Percentiles rank a stretch among this genome's conserved stretches.
Evolutionary conservation across 2,329 filamentous ascomycete genomes (phyloP).

Genomic region (Pseudocercospora ulei): DNA sequence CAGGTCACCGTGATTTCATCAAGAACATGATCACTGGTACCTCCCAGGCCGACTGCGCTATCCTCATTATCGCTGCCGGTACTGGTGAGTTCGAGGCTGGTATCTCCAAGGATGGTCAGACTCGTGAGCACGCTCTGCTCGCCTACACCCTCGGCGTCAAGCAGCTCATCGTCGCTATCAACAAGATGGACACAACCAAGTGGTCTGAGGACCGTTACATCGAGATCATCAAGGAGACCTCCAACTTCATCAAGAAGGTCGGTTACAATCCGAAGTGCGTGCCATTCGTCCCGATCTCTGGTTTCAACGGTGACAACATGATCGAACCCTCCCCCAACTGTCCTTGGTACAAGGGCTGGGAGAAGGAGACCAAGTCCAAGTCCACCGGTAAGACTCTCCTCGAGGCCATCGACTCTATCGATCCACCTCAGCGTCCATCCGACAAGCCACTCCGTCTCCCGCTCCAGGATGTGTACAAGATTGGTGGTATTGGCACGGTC

Average conservation of each 20-base stretch:
- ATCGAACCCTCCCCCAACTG: slow-evolving; percentile 78
- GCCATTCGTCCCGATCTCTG: slow-evolving; percentile 98
- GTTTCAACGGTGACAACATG: slow-evolving; percentile 99
- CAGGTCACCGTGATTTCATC: slow-evolving; percentile 99
- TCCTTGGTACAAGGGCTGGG: slow-evolving; percentile 99
- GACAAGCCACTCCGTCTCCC: slow-evolving; percentile 99
- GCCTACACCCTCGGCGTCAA: slow-evolving; percentile 99
- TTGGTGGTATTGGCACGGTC: slow-evolving; percentile 99
- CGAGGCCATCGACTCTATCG: slow-evolving; percentile 95
- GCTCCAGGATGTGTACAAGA: slow-evolving; percentile 99
- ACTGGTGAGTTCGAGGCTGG: slow-evolving; percentile 99
- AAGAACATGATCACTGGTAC: slow-evolving; percentile 99
- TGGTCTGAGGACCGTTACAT: slow-evolving; percentile 94
- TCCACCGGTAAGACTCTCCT: slow-evolving; percentile 90
- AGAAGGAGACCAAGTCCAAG: slow-evolving; percentile 96
- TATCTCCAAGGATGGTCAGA: slow-evolving; percentile 99
- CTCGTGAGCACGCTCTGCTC: slow-evolving; percentile 99
- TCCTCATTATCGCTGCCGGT: slow-evolving; percentile 99
- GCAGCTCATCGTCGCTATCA: slow-evolving; percentile 99
- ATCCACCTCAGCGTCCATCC: slow-evolving; percentile 81
- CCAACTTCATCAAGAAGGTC: slow-evolving; percentile 99
- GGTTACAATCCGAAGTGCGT: slow-evolving; percentile 99
- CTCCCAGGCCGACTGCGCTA: slow-evolving; percentile 98
- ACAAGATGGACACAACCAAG: slow-evolving; percentile 99
- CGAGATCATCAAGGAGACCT: slow-evolving; percentile 99